These are phyloP conservation scores for Tympanopsis confertula DNA, from an alignment of 2,329 filamentous ascomycete genomes.

Conservation along the genomic window DNA sequence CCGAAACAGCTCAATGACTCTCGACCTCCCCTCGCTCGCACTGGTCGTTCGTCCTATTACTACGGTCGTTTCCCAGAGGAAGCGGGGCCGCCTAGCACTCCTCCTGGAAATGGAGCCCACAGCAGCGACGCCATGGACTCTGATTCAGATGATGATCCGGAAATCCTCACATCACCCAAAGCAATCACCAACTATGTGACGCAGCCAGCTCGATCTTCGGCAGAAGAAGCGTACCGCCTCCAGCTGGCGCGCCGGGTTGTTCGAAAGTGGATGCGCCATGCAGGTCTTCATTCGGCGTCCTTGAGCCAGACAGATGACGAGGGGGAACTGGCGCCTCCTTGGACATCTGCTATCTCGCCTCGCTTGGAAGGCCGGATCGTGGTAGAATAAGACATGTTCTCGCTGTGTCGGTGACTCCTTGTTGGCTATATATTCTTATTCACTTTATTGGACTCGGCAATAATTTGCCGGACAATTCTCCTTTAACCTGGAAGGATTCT, in stretches of 20 bases:
- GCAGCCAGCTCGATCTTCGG: slow-evolving; percentile 19
- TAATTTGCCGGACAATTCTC: too few relatives aligned
- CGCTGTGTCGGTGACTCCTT: too few relatives aligned
- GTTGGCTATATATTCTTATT: too few relatives aligned
- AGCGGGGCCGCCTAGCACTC: slow-evolving; percentile 2
- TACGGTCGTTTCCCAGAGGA: slow-evolving; percentile 5
- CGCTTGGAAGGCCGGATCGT: slow-evolving; percentile 66
- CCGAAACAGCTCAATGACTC: slow-evolving; percentile 5
- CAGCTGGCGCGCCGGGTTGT: slow-evolving; percentile 58
- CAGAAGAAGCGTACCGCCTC: slow-evolving; percentile 40
- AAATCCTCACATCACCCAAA: slow-evolving; percentile 17
- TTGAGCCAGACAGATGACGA: slow-evolving; percentile 44
- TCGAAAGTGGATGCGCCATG: slow-evolving; percentile 60
- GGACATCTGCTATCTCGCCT: slow-evolving; percentile 73
- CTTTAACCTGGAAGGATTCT: too few relatives aligned
- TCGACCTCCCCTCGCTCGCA: slow-evolving; percentile 10
- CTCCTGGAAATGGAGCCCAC: slow-evolving; percentile 10
- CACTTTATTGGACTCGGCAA: too few relatives aligned
- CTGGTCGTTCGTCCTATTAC: slow-evolving; percentile 7
- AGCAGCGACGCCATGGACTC: slow-evolving; percentile 19
- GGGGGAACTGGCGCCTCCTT: slow-evolving; percentile 49
- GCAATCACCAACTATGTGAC: slow-evolving; percentile 11
- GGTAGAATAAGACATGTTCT: too few relatives aligned
- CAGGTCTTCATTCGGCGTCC: slow-evolving; percentile 42
- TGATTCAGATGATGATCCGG: slow-evolving; percentile 25